phyloP scores from a whole-genome alignment of 441 rosid species.

The Populus hybrid region DNA sequence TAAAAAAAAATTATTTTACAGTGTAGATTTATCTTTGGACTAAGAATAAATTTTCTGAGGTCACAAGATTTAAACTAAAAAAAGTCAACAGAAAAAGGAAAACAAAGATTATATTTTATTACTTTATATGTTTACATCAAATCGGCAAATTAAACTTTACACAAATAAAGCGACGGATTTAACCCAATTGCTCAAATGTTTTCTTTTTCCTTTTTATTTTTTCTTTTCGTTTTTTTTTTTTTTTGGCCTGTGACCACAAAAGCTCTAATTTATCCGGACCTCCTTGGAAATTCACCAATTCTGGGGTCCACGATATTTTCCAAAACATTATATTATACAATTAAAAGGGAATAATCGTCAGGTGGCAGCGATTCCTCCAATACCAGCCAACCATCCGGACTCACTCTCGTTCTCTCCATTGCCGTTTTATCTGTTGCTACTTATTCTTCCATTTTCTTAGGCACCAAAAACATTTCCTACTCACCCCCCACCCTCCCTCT shows the following conservation, averaged over 20 bases:
- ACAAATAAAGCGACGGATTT: no score
- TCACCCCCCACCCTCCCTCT: background rate
- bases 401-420: background rate
- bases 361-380: slow-evolving; percentile 31
- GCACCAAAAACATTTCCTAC: background rate
- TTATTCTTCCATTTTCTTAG: slow-evolving; percentile 3
- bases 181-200: no score
- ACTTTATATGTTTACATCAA: no score
- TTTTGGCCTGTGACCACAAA: background rate
- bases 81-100: no score
- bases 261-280: background rate
- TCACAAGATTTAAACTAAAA: no score
- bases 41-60: no score
- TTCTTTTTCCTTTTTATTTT: no score
- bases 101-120: no score
- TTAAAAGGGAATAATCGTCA: background rate
- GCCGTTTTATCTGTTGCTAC: slow-evolving; percentile 24
- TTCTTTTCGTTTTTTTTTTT: no score
- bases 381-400: slow-evolving; percentile 22
- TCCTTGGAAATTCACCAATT: background rate
- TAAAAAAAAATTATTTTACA: no score
- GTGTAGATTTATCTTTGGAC: no score
- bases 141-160: no score
- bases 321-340: background rate
- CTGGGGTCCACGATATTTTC: background rate